Base-by-base conservation (phyloP, 1,284 basidiomycete species). In the Marasmius tenuissimus region DNA sequence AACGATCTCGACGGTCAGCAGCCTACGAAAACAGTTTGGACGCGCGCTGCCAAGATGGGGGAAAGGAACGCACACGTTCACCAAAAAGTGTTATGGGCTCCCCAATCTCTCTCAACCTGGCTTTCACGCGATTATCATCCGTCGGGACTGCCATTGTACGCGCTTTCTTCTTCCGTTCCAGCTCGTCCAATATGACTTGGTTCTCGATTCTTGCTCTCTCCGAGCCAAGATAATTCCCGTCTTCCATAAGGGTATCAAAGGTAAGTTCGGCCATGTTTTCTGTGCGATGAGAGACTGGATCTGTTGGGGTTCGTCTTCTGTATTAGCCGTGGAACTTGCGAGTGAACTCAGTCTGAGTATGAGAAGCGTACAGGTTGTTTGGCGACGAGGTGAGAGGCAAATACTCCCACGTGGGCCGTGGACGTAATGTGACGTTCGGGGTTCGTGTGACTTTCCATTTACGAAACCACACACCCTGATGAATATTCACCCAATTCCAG, bases 11-110 rank as follows among this genome's bases (percentile, higher is more conserved):
- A 65, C 97, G 83, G 77, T 93, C 92, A 70, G 91, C 90, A 69
- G 90, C 88, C 91, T 92, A 72, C 66, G 62, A 63, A 65, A 65
- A 64, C 63, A 57, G 49, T 33, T 68, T 71, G 66, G 65, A 68
- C 61, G 52, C 66, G 18, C 63, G 57, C 58, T 40, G 35, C 35
- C 55, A 55, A 22, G 49, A 37, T 53, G 37, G 37, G 42, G 49
- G 33, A 34, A 34, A 49, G 12, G 14, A 4, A 86, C 93, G 73
- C 71, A 96, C 94, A 56, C 94, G 88, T 84, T 99, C 97, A 62
- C 96, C 97, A 69, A 99, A 99, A 39, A 98, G 83, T 6, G 96
- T 98, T 66, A 98, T 95, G 38, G 97, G 97, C 74, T 99, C 94
- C 35, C 93, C 95, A 65, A 97, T 90, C 75, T 97, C 93, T 61